Evolutionary conservation across 2,329 filamentous ascomycete species (phyloP), one percentile per base, ranked within the genome.

Genomic region (Exutisphaerella laricina): DNA sequence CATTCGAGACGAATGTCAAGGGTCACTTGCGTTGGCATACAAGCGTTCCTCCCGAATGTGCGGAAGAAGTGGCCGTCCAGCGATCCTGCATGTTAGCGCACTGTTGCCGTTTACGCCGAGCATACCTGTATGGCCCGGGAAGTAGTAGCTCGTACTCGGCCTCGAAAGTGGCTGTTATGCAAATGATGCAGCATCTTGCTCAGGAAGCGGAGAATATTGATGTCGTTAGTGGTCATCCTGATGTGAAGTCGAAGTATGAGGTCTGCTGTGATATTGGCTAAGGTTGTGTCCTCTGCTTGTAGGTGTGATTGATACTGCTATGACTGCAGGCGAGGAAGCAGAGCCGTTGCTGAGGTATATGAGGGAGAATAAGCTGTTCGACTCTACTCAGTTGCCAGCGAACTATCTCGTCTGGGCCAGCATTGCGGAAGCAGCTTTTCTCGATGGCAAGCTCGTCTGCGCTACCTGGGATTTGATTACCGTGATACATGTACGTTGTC

Each of bases 351-450:
- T n/a, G 37, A 46, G 12, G 23, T 14, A 17, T 50, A 45, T 42
- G 48, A 48, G 12, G n/a, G 23, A 22, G 16, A 33, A 38, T 23
- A 13, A 22, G 12, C 6, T 37, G 12, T 4, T 37, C n/a, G 34
- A 37, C 17, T 10, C 34, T 12, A 10, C 14, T 26, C 44, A 53
- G 18, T 18, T 60, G 16, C 45, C 57, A 12, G 56, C 43, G 2
- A 34, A 50, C 26, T 60, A 59, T 44, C 43, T 49, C 6, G 56
- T 70, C 2, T 70, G 67, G 67, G 50, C 66, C 4, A 57, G 62
- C 2, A 61, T 57, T n/a, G 46, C 59, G 3, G 64, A 71, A 49
- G 65, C 64, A 1, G 51, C 53, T 0, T 69, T 69, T 39, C 44
- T 70, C 13, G 60, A 61, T 41, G 66, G 66, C 1, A 55, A 61